A percentile compares a stretch with the other conserved stretches of the same genome.
Conservation (phyloP, 768 basidiomycete genomes). For the Calocera viscosa region DNA sequence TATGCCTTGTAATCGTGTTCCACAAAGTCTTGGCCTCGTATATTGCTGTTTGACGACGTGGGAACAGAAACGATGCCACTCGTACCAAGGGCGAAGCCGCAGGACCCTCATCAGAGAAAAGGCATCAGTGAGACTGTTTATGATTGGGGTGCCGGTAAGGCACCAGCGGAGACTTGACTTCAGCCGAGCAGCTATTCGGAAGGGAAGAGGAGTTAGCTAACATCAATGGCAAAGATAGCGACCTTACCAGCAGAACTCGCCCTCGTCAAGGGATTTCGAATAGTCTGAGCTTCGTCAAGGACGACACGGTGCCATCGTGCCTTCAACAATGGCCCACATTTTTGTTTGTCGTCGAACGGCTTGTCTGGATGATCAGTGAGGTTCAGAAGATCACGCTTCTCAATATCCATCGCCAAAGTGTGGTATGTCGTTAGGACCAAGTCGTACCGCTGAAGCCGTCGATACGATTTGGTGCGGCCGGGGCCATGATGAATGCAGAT, state of each 20-base stretch:
- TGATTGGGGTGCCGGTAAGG: constrained; percentile 41
- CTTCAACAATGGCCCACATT: constrained; percentile 48
- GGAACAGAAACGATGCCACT: not conserved
- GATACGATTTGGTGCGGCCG: constrained; percentile 6
- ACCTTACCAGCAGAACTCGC: not conserved
- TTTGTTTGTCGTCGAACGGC: constrained; percentile 35
- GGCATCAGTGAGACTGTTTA: constrained; percentile 47
- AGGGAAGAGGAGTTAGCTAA: not conserved
- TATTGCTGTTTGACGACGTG: not conserved
- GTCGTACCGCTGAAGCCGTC: constrained; percentile 27
- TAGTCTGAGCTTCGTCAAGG: constrained; percentile 69
- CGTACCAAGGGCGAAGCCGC: constrained; percentile 30
- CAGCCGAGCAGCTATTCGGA: not conserved
- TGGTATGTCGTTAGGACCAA: constrained; percentile 69
- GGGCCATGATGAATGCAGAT: constrained; percentile 61
- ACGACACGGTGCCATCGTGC: constrained; percentile 57
- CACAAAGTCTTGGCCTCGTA: not conserved
- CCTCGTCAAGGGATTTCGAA: constrained; percentile 35
- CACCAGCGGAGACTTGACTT: not conserved
- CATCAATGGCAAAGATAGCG: not conserved
- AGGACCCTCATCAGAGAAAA: constrained; percentile 36
- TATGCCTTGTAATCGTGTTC: not conserved
- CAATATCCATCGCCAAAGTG: constrained; percentile 49
- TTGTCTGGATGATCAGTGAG: constrained; percentile 38
- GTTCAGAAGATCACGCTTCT: constrained; percentile 38